Evolutionary conservation across 805 yeast genomes (phyloP), one percentile per base, ranked within the genome.

Genomic region (Suhomyces canberraensis): DNA sequence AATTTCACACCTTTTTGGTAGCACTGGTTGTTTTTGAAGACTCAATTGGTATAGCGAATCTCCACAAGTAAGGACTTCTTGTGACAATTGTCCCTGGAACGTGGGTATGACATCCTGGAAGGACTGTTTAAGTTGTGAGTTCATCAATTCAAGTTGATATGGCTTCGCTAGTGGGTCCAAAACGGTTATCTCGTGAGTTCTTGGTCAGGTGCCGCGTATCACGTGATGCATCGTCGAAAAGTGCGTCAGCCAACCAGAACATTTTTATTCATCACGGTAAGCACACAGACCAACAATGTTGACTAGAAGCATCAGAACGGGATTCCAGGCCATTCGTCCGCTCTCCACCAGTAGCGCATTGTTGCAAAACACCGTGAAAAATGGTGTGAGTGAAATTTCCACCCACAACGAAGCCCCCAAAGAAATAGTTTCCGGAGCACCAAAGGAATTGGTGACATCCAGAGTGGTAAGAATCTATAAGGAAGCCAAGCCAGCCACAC

Each of bases 401-500:
- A 51, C 50, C 16, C 54, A 45, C 28, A 31, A 46, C 19, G 47
- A 38, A 18, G 30, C 38, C 24, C 69, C 71, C 38, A 78, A 78
- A 51, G 89, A 84, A 58, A 44, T 78, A 24, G 65, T 81, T 38
- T 76, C 84, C 40, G 95, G 95, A 11, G 95, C 95, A 8, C 95
- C 95, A 36, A 55, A 54, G 29, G 91, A 79, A 38, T 63, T 84
- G 33, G 54, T 70, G 19, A 66, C 78, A 15, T 67, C 72, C 37
- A 75, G 95, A 61, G 72, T 79, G 16, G 95, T 82, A 4, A 76
- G 91, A 58, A 86, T 86, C 54, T 86, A 71, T 62, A 75, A 81
- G 59, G 88, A 83, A 54, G 63, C 88, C 43, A 83, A 84, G 61
- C 71, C 87, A 11, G 95, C 95, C 25, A 86, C 90, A 13, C 95